Base-by-base conservation (phyloP, 2,329 filamentous ascomycete species). In the Neoscytalidium dimidiatum region DNA sequence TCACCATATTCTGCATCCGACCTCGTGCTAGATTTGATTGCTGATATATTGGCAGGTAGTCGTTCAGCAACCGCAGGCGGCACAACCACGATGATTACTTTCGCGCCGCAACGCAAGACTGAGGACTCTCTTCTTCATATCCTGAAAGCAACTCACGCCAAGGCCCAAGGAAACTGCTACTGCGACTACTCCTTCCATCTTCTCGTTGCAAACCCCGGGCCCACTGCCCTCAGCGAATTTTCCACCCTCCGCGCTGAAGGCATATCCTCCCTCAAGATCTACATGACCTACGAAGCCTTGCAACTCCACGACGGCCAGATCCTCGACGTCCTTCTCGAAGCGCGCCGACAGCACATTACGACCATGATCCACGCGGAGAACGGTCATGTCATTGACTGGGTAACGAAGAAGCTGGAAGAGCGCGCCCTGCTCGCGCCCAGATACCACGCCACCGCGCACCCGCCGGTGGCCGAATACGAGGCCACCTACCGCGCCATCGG, bases 351-450 rank as follows among this genome's bases (percentile, higher is more conserved):
- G 62, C 71, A 77, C 23, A 83, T 86, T 53, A 78, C 83, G 11
- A 86, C 84, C 21, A 85, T 85, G 80, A 80, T 86, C 46, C 83
- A 85, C 67, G 83, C 83, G 1, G 83, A 85, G 68, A 85, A 86
- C 66, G 81, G 82, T 26, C 81, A 84, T 62, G 79, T 85, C 19
- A 81, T 86, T 38, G 78, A 83, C 58, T 85, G 82, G 83, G 81
- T 85, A 66, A 85, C 83, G 1, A 78, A 79, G 41, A 82, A 83
- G 61, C 80, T 86, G 14, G 83, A 85, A 67, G 78, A 80, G 53
- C 76, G 78, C 31, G 77, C 79, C 23, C 71, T 83, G 4, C 80
- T 82, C 49, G 82, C 79, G 2, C 83, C 83, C 0, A 83, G 82
- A 66, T 85, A 84, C 67, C 83, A 85, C 68, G 80, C 79, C 7